These are phyloP conservation scores for Bacterosira constricta DNA, from an alignment of 108 stramenopile species.

Conservation along the genomic window DNA sequence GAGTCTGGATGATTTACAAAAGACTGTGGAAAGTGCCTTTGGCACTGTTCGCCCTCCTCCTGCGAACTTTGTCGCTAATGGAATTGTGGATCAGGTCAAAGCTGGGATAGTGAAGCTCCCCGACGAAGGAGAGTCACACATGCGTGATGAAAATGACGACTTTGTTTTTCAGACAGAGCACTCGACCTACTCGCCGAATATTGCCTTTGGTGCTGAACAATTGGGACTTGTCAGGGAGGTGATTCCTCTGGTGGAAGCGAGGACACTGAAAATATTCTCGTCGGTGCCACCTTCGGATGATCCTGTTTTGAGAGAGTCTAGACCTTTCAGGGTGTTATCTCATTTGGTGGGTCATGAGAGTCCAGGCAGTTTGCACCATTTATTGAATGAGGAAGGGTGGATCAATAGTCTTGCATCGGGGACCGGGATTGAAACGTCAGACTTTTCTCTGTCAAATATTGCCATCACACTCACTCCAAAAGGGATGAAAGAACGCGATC, in stretches of 20 bases:
- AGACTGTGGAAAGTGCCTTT: constrained; percentile 77
- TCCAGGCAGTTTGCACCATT: constrained; percentile 83
- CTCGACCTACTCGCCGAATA: constrained; percentile 58
- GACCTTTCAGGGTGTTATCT: constrained; percentile 84
- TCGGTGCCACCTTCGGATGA: constrained; percentile 86
- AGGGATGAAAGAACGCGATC: constrained; percentile 71
- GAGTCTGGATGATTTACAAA: constrained; percentile 81
- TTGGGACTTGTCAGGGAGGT: constrained; percentile 76
- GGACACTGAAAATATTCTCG: constrained; percentile 87
- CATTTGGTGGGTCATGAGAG: constrained; percentile 98
- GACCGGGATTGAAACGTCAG: constrained; percentile 50
- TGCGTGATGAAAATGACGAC: constrained; percentile 30
- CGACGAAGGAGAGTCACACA: constrained; percentile 9
- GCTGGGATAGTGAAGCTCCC: constrained; percentile 36
- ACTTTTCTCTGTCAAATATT: constrained; percentile 71
- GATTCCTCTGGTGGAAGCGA: constrained; percentile 86
- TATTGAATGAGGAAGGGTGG: constrained; percentile 55
- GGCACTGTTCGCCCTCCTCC: constrained; percentile 60
- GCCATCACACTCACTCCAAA: constrained; percentile 79
- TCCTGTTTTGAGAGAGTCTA: constrained; percentile 60
- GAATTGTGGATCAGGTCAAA: constrained; percentile 52
- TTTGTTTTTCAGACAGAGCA: constrained; percentile 73
- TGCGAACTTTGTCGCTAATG: constrained; percentile 43
- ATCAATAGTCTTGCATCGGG: constrained; percentile 74
- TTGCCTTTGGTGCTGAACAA: constrained; percentile 76